Conservation (phyloP, 1,284 basidiomycete species). For the Cryptococcus floricola region DNA sequence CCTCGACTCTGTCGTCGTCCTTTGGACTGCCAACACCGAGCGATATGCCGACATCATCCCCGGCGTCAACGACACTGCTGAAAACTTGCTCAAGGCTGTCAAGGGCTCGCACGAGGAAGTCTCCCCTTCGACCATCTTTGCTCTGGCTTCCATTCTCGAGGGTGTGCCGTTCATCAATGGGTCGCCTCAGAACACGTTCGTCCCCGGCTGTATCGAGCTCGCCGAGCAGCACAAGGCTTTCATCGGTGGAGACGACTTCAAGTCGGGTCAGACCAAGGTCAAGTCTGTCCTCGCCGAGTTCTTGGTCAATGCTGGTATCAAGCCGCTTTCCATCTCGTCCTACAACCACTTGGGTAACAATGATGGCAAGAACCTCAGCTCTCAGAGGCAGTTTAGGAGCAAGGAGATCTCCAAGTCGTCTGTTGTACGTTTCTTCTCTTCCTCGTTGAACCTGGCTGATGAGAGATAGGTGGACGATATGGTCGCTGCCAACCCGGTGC, state of each 20-base stretch:
- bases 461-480: conserved; percentile 71
- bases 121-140: conserved; percentile 92
- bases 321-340: conserved; percentile 90
- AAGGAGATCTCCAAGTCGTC: conserved; percentile 97
- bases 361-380: conserved; percentile 87
- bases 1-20: conserved; percentile 83
- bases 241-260: conserved; percentile 97
- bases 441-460: not conserved
- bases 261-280: conserved; percentile 89
- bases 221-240: conserved; percentile 86
- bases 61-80: conserved; percentile 93
- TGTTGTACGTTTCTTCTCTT: conserved; percentile 55
- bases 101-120: conserved; percentile 83
- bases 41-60: conserved; percentile 92
- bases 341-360: conserved; percentile 99
- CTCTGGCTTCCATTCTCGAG: conserved; percentile 92
- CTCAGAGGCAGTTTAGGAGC: conserved; percentile 92
- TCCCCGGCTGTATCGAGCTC: conserved; percentile 89
- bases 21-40: conserved; percentile 99
- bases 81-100: conserved; percentile 79
- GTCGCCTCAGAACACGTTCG: conserved; percentile 98
- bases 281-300: conserved; percentile 96
- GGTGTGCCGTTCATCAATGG: conserved; percentile 95
- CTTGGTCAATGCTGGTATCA: conserved; percentile 98
- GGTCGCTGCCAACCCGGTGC: conserved; percentile 83